Conservation (phyloP, 1,284 basidiomycete genomes). For the Moniliella sp. region DNA sequence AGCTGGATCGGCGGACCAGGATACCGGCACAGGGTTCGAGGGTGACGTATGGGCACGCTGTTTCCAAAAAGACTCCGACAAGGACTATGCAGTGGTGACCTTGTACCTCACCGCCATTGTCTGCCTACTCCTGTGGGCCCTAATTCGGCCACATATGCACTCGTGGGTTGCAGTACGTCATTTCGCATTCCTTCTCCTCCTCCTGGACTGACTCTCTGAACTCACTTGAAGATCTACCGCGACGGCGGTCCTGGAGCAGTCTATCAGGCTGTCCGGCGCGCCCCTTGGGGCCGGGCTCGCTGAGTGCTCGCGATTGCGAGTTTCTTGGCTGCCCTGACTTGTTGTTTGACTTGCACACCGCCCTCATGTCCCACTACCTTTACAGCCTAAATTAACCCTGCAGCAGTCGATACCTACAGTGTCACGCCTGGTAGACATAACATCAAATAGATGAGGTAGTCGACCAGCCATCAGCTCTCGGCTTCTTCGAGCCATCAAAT, state of each 20-base stretch:
- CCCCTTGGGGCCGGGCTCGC: no score
- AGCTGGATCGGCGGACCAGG: conserved; percentile 19
- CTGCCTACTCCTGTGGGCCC: conserved; percentile 3
- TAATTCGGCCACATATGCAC: conserved; percentile 1
- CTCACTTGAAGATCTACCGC: background rate
- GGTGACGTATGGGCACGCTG: conserved; percentile 33
- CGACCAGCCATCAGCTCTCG: no score
- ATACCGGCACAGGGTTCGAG: conserved; percentile 30
- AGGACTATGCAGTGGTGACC: conserved; percentile 24
- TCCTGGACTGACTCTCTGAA: background rate
- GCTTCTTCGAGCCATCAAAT: no score
- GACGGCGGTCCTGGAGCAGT: background rate
- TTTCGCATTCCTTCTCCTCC: background rate
- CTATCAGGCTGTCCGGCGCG: background rate
- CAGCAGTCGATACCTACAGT: no score
- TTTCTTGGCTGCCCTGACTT: no score
- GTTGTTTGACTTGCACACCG: no score
- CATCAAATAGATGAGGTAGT: no score
- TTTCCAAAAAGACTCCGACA: conserved; percentile 23
- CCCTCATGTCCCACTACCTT: no score
- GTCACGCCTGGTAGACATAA: no score
- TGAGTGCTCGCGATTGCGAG: no score
- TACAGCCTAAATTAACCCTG: no score
- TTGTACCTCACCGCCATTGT: conserved; percentile 12
- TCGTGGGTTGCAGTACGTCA: conserved; percentile 3